Evolutionary conservation across 768 basidiomycete genomes (phyloP), one percentile per base, ranked within the genome.

Genomic region (Kwoniella shandongensis): DNA sequence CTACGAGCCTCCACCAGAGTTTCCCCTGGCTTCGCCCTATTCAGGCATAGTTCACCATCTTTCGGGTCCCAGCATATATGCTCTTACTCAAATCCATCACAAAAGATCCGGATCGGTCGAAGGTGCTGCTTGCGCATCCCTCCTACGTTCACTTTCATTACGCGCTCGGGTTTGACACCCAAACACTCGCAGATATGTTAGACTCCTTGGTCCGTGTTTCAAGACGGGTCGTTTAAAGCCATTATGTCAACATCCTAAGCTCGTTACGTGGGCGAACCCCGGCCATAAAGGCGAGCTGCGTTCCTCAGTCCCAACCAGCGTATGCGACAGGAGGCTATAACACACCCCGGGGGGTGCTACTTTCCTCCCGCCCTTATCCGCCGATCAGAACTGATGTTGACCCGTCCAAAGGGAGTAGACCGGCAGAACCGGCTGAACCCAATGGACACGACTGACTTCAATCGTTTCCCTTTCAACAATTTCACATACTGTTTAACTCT

Each of bases 1-100:
- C 88, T 89, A 86, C 85, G 84, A 87, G 85, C 87, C 86, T 88
- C 87, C 87, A 88, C 86, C 87, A 88, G 87, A 87, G 88, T 89
- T 88, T 88, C 86, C 88, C 86, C 87, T 88, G 88, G 86, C 87
- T 88, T 87, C 85, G 82, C 86, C 86, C 85, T 87, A 85, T 84
- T 85, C 86, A 86, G 81, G 82, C 85, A 87, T 87, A 87, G 85
- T 87, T 87, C 86, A 87, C 85, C 85, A 87, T 87, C 85, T 86
- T 87, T 87, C 85, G 84, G 86, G 85, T 86, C 86, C 85, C 84
- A 86, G 84, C 86, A 85, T 84, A 81, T 82, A 83, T 83, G 85
- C 86, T 86, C 85, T 82, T 85, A 85, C 83, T 81, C 85, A 81
- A 83, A 83, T 78, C 84, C 85, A 76, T 86, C 82, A 81, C 83